Evolutionary conservation across 495 filamentous ascomycete genomes (phyloP), one percentile per base, ranked within the genome.

Genomic region (Hypomontagnella submonticulosa): DNA sequence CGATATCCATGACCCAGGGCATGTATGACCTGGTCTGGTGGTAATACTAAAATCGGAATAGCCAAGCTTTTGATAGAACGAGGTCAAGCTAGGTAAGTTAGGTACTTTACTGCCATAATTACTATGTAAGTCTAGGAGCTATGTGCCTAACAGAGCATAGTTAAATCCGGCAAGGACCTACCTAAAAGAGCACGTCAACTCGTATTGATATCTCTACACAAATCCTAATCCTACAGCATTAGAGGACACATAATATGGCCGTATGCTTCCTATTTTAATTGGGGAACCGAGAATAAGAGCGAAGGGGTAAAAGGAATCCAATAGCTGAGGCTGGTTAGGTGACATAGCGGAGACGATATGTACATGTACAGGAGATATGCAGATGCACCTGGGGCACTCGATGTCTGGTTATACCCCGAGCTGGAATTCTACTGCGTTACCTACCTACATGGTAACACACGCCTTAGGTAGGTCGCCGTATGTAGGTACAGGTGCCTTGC

Each of bases 1-100:
- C n/a, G 10, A n/a, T 33, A 57, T 38, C 48, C 30, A 27, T 27
- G 23, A 27, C 6, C 23, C 23, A 27, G 36, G 36, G 36, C 8
- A 42, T 2, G 60, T 42, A 49, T 51, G 42, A 62, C 58, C 49
- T 40, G 12, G 59, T 52, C 59, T 59, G 37, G 37, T 60, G 41
- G 34, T 49, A 50, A 46, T 52, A 61, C 27, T 56, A 8, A 40
- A 63, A 63, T 56, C 43, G 60, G 60, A 63, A 63, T 69, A 69
- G 66, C 23, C 32, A 19, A 46, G 10, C 36, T 30, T 56, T 30
- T 42, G 46, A 65, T 59, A 54, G 33, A 41, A 52, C 16, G 30
- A 37, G 23, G 23, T 38, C 12, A 2, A 38, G 23, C 23, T 27
- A 27, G 3, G 23, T 27, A 27, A 6, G 23, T 27, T 27, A 27